Evolutionary conservation across 495 filamentous ascomycete genomes (phyloP).

Genomic region (Pyrenula massariospora): DNA sequence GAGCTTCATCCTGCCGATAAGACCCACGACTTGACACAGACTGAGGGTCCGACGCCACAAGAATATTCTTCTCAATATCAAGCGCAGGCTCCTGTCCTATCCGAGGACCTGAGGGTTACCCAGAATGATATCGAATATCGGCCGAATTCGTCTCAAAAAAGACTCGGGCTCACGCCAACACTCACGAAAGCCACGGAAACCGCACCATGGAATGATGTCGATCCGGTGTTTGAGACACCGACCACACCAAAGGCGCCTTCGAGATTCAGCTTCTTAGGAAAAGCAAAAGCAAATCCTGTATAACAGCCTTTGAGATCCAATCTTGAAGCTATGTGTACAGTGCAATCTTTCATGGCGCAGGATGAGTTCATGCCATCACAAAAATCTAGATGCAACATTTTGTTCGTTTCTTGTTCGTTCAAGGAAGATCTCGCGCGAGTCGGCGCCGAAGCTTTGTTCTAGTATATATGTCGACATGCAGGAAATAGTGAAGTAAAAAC

Average conservation of each 20-base stretch:
- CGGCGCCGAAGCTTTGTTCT: no score
- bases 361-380: no score
- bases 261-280: background rate
- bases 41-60: no score
- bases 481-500: no score
- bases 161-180: background rate
- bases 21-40: background rate
- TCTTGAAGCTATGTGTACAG: no score
- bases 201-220: background rate
- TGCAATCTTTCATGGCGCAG: no score
- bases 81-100: background rate
- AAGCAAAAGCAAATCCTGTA: background rate
- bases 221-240: background rate
- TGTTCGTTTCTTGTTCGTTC: no score
- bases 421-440: no score
- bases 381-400: no score
- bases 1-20: background rate
- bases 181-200: background rate
- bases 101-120: background rate
- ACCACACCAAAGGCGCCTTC: background rate
- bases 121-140: background rate
- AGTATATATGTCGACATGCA: no score
- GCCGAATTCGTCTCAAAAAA: background rate
- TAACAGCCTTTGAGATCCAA: no score
- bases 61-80: background rate